These are phyloP conservation scores for Chlamydomonas applanata DNA, from an alignment of 139 green algal genomes.

Conservation along the genomic window DNA sequence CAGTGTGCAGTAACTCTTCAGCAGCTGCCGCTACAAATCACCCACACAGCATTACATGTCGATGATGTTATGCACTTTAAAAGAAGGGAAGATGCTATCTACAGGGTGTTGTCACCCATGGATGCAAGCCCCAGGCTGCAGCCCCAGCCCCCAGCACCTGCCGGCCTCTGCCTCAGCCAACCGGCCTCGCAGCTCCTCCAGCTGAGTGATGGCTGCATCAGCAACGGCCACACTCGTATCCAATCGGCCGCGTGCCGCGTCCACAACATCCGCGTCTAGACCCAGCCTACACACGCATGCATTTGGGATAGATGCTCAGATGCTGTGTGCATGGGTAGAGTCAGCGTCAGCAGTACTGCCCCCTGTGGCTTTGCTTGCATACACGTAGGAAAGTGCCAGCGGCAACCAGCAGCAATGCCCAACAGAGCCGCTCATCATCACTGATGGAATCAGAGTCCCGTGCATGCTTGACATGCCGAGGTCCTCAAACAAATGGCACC, in stretches of 20 bases:
- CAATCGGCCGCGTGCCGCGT: slow-evolving; percentile 57
- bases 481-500: no score
- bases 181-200: slow-evolving; percentile 37
- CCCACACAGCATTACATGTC: no score
- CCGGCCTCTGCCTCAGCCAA: slow-evolving; percentile 24
- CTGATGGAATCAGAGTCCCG: no score
- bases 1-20: background rate
- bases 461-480: no score
- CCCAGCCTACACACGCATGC: slow-evolving; percentile 53
- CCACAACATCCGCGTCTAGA: slow-evolving; percentile 61
- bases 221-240: slow-evolving; percentile 33
- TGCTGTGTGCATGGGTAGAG: no score
- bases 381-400: no score
- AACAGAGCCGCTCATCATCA: no score
- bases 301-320: background rate
- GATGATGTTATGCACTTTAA: background rate
- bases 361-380: no score
- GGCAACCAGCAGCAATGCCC: no score
- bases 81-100: background rate
- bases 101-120: background rate
- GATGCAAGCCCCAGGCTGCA: background rate
- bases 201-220: slow-evolving; percentile 39
- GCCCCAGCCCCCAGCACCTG: background rate
- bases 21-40: no score
- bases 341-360: no score